phyloP scores from a whole-genome alignment of 139 green algal genomes.

The Chara braunii region DNA sequence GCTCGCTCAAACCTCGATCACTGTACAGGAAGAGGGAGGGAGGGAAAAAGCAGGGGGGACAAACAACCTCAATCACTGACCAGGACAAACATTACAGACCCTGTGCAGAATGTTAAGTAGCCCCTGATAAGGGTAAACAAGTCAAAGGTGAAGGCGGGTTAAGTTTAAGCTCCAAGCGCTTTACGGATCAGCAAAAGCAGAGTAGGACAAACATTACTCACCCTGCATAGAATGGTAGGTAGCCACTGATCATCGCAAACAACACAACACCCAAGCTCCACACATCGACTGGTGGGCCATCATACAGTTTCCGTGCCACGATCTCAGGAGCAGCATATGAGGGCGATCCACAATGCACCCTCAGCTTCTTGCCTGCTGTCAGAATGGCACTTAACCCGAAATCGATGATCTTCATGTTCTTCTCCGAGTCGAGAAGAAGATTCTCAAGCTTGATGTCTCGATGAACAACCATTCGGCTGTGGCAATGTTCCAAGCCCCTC shows the following conservation, averaged over 20 bases:
- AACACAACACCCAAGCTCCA: constrained; percentile 77
- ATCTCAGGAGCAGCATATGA: constrained; percentile 45
- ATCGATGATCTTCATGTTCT: constrained; percentile 42
- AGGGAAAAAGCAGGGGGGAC: no score
- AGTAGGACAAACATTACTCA: neutral
- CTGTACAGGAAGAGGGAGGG: no score
- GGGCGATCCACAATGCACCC: constrained; percentile 41
- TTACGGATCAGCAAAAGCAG: no score
- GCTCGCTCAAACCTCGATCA: no score
- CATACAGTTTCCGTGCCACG: constrained; percentile 41
- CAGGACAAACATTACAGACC: no score
- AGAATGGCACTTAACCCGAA: constrained; percentile 36
- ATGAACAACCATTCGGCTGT: constrained; percentile 50
- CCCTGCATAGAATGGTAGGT: constrained; percentile 29
- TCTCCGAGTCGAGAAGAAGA: constrained; percentile 63
- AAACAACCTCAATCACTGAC: no score
- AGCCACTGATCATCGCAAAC: constrained; percentile 72
- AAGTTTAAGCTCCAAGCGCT: no score
- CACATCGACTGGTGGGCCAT: constrained; percentile 58
- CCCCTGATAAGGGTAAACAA: no score
- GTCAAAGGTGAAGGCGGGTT: no score
- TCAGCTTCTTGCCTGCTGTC: constrained; percentile 21
- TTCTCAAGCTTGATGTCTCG: constrained; percentile 88
- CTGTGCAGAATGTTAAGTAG: no score
- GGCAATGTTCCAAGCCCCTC: constrained; percentile 65